Conservation (phyloP, 2,329 filamentous ascomycete species). For the Penicillium sp. region DNA sequence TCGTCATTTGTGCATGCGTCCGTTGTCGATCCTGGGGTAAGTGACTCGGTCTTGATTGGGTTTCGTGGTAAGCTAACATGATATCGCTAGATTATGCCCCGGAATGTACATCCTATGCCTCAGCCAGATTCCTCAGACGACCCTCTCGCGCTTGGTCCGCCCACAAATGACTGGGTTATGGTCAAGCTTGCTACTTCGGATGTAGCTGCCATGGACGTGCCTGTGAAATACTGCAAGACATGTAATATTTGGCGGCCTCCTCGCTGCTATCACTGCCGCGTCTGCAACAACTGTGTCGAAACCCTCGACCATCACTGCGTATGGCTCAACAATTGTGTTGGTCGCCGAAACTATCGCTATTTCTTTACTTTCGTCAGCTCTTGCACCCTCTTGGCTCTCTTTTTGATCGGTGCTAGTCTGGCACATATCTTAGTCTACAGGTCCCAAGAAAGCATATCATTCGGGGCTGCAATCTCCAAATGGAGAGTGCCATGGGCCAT, state of each 20-base stretch:
- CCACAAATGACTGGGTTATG: slow-evolving; percentile 90
- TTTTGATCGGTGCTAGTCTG: slow-evolving; percentile 74
- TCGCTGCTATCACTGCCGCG: slow-evolving; percentile 89
- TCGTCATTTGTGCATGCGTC: slow-evolving; percentile 95
- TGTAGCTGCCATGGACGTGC: slow-evolving; percentile 92
- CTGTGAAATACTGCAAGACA: slow-evolving; percentile 96
- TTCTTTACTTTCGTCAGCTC: slow-evolving; percentile 90
- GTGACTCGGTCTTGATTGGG: slow-evolving; percentile 37
- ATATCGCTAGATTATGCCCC: slow-evolving; percentile 74
- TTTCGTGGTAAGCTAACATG: slow-evolving; percentile 8
- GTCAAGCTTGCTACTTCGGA: slow-evolving; percentile 73
- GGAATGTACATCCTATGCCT: slow-evolving; percentile 89
- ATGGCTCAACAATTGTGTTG: slow-evolving; percentile 98
- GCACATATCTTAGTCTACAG: slow-evolving; percentile 75
- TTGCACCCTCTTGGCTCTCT: slow-evolving; percentile 72
- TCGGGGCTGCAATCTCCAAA: slow-evolving; percentile 64
- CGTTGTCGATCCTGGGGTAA: slow-evolving; percentile 84
- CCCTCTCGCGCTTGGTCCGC: slow-evolving; percentile 74
- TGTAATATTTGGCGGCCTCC: slow-evolving; percentile 97
- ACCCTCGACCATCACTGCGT: slow-evolving; percentile 98
- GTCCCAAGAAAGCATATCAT: slow-evolving; percentile 61
- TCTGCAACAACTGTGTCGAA: slow-evolving; percentile 96
- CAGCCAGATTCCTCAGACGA: slow-evolving; percentile 72
- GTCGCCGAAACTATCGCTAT: slow-evolving; percentile 94
- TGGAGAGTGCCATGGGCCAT: slow-evolving; percentile 84